phyloP scores from a whole-genome alignment of 495 filamentous ascomycete genomes.

The Tuber magnatum region DNA sequence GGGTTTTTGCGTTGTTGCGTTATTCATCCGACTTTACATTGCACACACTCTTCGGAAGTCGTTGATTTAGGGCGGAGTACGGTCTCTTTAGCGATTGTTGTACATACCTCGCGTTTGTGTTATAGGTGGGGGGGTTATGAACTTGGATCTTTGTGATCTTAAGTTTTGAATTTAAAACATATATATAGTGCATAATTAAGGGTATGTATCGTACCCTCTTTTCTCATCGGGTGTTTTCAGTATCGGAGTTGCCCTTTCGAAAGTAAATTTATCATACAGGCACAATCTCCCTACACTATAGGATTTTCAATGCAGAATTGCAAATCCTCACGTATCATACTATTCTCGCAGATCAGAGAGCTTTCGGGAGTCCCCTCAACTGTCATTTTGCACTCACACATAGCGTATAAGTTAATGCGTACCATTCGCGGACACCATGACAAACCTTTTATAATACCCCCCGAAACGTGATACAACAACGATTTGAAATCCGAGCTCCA shows the following conservation, averaged over 20 bases:
- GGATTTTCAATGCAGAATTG: background rate
- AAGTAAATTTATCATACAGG: background rate
- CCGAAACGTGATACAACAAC: too few relatives aligned
- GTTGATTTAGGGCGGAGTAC: conserved; percentile 7
- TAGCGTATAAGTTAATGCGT: too few relatives aligned
- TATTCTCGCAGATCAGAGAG: background rate
- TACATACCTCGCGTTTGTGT: background rate
- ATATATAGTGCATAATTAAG: background rate
- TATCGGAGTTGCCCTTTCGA: background rate
- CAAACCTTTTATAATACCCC: too few relatives aligned
- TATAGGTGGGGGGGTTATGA: background rate
- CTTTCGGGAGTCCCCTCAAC: background rate
- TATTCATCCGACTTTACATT: conserved; percentile 30
- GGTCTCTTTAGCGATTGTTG: background rate
- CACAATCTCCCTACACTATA: background rate
- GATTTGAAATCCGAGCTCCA: too few relatives aligned
- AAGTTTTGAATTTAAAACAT: background rate
- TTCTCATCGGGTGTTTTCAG: background rate
- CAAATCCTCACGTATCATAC: background rate
- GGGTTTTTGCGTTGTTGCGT: conserved; percentile 21
- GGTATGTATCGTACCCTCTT: background rate
- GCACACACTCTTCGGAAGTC: conserved; percentile 15
- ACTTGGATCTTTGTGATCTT: background rate
- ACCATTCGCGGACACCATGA: background rate
- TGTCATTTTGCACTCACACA: background rate